Percentiles rank a stretch among this genome's conserved stretches.
Evolutionary conservation across 768 basidiomycete species (phyloP).

Genomic region (Trametes punicea): DNA sequence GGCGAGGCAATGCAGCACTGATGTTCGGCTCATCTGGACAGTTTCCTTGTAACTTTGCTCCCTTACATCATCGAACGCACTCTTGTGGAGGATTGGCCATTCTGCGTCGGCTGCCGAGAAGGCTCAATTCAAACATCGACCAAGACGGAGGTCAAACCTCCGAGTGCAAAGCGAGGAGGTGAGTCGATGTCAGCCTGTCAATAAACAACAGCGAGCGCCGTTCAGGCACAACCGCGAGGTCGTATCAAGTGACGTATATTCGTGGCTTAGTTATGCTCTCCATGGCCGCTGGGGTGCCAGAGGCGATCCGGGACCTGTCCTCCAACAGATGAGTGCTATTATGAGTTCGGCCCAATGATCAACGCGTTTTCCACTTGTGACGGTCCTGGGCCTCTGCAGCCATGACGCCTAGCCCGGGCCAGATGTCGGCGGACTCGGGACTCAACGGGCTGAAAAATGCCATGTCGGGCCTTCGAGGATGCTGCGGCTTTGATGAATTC

Average conservation of each 20-base stretch:
- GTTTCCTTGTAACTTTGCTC: background rate
- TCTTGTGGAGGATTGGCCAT: background rate
- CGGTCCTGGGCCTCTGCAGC: no score
- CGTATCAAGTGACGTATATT: background rate
- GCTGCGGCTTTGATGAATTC: background rate
- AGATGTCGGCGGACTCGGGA: no score
- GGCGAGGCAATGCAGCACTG: slow-evolving; percentile 31
- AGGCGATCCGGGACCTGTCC: background rate
- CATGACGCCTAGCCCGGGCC: no score
- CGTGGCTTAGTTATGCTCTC: background rate
- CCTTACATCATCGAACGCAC: background rate
- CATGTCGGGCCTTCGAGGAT: background rate
- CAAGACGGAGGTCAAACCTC: no score
- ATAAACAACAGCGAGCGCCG: no score
- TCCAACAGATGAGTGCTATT: no score
- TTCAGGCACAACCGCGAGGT: background rate
- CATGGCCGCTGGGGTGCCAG: background rate
- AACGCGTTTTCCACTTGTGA: no score
- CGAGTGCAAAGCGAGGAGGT: no score
- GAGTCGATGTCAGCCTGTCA: no score
- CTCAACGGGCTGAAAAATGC: no score
- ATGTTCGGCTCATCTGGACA: background rate
- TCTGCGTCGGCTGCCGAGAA: background rate
- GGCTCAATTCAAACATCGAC: background rate
- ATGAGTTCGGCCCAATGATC: no score